A percentile compares a stretch with the other conserved stretches of the same genome.
phyloP scores from a whole-genome alignment of 805 yeast species.

The Saccharomycopsis fodiens region DNA sequence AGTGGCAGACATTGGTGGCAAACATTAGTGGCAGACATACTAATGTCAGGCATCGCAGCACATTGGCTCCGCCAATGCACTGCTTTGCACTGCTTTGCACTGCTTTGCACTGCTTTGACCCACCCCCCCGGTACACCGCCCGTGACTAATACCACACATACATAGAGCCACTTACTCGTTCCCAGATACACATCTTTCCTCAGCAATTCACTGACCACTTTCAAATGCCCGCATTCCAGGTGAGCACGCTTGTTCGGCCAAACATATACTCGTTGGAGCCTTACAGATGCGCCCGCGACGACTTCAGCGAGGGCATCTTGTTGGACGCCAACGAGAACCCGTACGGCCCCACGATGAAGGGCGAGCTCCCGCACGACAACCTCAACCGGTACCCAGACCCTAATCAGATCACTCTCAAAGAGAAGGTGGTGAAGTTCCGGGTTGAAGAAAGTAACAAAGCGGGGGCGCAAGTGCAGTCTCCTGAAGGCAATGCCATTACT shows the following conservation, averaged over 20 bases:
- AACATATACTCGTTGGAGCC: constrained; percentile 80
- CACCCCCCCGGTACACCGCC: background rate
- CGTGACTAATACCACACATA: background rate
- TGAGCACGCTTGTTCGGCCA: constrained; percentile 60
- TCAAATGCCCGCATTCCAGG: constrained; percentile 16
- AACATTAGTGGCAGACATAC: too few relatives aligned
- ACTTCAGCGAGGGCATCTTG: constrained; percentile 78
- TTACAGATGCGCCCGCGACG: constrained; percentile 95
- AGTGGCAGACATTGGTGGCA: too few relatives aligned
- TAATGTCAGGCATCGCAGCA: too few relatives aligned
- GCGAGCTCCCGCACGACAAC: constrained; percentile 41
- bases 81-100: too few relatives aligned
- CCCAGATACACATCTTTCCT: too few relatives aligned
- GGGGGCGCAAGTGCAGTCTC: constrained; percentile 21
- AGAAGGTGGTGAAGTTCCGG: constrained; percentile 63
- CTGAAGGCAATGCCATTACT: constrained; percentile 29
- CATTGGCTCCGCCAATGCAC: too few relatives aligned
- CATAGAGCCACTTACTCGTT: too few relatives aligned
- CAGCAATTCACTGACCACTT: too few relatives aligned
- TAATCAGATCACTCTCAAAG: constrained; percentile 74
- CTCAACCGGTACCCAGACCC: constrained; percentile 96
- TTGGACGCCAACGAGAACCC: constrained; percentile 96
- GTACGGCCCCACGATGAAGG: constrained; percentile 60
- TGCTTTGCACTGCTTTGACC: too few relatives aligned
- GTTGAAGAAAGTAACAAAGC: constrained; percentile 36